These are phyloP conservation scores for Ramaria sp. DNA, from an alignment of 768 basidiomycete genomes.

Conservation along the genomic window DNA sequence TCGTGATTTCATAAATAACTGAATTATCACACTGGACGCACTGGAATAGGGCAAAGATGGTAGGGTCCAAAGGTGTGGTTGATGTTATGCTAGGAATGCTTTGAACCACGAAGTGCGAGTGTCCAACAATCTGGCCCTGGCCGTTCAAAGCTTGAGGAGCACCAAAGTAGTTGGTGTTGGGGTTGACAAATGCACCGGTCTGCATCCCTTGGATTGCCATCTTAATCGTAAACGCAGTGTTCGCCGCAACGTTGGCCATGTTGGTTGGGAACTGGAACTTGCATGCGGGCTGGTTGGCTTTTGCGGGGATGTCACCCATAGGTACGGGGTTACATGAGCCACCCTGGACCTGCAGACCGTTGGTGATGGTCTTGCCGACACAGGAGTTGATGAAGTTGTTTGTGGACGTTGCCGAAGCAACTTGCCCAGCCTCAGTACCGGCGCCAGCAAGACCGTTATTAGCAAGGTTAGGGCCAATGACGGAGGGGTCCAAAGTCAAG, in stretches of 20 bases:
- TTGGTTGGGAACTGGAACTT: slow-evolving; percentile 41
- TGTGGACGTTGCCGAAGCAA: slow-evolving; percentile 38
- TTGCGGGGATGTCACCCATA: slow-evolving; percentile 43
- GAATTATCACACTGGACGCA: slow-evolving; percentile 8
- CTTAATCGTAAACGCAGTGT: slow-evolving; percentile 38
- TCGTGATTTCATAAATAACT: neutral
- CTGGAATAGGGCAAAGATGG: slow-evolving; percentile 47
- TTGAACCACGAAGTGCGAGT: slow-evolving; percentile 52
- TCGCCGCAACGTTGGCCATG: slow-evolving; percentile 34
- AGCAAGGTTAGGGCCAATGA: slow-evolving; percentile 39
- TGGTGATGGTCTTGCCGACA: slow-evolving; percentile 38
- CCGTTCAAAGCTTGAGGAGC: slow-evolving; percentile 46
- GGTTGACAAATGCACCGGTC: slow-evolving; percentile 49
- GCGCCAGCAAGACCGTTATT: slow-evolving; percentile 38
- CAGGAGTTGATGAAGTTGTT: slow-evolving; percentile 61
- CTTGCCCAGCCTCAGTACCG: slow-evolving; percentile 31
- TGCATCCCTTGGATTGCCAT: slow-evolving; percentile 37
- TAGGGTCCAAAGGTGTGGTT: slow-evolving; percentile 38
- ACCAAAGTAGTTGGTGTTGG: slow-evolving; percentile 40
- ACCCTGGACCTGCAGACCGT: slow-evolving; percentile 40
- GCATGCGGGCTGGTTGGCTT: slow-evolving; percentile 35
- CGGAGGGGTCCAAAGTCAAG: slow-evolving; percentile 36
- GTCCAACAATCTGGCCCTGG: slow-evolving; percentile 42
- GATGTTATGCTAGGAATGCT: slow-evolving; percentile 30
- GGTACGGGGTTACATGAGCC: slow-evolving; percentile 52